These are phyloP conservation scores for Beauveria caledonica DNA, from an alignment of 2,329 filamentous ascomycete genomes.

Conservation along the genomic window DNA sequence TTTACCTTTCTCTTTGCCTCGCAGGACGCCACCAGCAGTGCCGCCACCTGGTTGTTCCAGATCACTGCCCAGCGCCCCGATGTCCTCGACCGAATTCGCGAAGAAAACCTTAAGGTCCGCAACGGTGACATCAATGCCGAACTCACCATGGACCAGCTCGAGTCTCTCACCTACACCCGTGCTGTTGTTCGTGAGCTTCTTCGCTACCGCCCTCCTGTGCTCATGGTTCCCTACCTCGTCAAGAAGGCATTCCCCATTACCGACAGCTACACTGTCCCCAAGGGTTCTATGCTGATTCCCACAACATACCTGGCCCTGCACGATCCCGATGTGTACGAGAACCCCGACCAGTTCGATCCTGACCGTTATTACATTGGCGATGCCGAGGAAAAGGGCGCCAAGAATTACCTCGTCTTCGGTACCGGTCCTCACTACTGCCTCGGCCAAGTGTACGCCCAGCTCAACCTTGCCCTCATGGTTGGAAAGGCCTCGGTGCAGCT, in stretches of 20 bases:
- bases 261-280: slow-evolving; percentile 80
- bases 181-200: slow-evolving; percentile 87
- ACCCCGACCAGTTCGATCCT: slow-evolving; percentile 82
- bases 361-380: slow-evolving; percentile 87
- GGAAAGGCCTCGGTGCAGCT: slow-evolving; percentile 82
- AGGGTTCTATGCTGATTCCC: slow-evolving; percentile 92
- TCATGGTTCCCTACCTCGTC: slow-evolving; percentile 91
- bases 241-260: slow-evolving; percentile 96
- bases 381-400: slow-evolving; percentile 74
- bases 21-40: slow-evolving; percentile 92
- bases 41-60: slow-evolving; percentile 92
- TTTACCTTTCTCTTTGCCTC: slow-evolving; percentile 97
- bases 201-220: slow-evolving; percentile 88
- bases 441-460: slow-evolving; percentile 82
- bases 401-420: slow-evolving; percentile 97
- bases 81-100: slow-evolving; percentile 77
- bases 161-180: slow-evolving; percentile 81
- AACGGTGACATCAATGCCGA: slow-evolving; percentile 64
- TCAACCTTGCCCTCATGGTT: slow-evolving; percentile 82
- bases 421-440: slow-evolving; percentile 95
- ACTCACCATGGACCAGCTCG: slow-evolving; percentile 76
- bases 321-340: slow-evolving; percentile 84
- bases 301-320: slow-evolving; percentile 85
- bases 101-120: slow-evolving; percentile 75
- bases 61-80: slow-evolving; percentile 90